These are phyloP conservation scores for Diaporthe ampelina DNA, from an alignment of 2,329 filamentous ascomycete species.

Conservation along the genomic window DNA sequence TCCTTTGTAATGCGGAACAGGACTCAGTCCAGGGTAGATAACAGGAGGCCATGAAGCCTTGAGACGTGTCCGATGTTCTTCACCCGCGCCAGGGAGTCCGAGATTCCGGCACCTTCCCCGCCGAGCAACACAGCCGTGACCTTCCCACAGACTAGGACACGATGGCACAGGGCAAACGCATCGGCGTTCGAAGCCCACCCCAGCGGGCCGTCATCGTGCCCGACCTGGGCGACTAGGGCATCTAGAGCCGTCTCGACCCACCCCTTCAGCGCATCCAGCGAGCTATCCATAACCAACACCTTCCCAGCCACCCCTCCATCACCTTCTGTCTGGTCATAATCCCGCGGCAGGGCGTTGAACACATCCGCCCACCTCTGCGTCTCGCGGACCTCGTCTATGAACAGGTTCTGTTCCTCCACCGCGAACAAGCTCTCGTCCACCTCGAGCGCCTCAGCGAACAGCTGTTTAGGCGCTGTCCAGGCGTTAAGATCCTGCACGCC, in stretches of 20 bases:
- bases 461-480: conserved; percentile 48
- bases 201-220: conserved; percentile 72
- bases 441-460: conserved; percentile 61
- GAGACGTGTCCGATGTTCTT: conserved; percentile 35
- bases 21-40: conserved; percentile 13
- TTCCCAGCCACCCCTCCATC: conserved; percentile 22
- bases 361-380: conserved; percentile 75
- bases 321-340: conserved; percentile 44
- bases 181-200: conserved; percentile 80
- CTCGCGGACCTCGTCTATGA: conserved; percentile 85
- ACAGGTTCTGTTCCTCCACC: conserved; percentile 95
- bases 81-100: conserved; percentile 42
- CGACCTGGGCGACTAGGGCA: conserved; percentile 46
- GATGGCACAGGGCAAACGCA: conserved; percentile 73
- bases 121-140: conserved; percentile 44
- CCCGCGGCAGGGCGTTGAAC: conserved; percentile 51
- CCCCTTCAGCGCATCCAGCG: conserved; percentile 47
- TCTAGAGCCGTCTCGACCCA: conserved; percentile 66
- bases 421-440: conserved; percentile 82
- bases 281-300: conserved; percentile 33
- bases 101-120: conserved; percentile 25
- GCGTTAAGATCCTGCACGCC: conserved; percentile 37
- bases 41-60: conserved; percentile 45
- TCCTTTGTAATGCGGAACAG: background rate
- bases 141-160: conserved; percentile 58